Conservation (phyloP, 192 early-diverging fungal species). For the Umbelopsis vinacea region DNA sequence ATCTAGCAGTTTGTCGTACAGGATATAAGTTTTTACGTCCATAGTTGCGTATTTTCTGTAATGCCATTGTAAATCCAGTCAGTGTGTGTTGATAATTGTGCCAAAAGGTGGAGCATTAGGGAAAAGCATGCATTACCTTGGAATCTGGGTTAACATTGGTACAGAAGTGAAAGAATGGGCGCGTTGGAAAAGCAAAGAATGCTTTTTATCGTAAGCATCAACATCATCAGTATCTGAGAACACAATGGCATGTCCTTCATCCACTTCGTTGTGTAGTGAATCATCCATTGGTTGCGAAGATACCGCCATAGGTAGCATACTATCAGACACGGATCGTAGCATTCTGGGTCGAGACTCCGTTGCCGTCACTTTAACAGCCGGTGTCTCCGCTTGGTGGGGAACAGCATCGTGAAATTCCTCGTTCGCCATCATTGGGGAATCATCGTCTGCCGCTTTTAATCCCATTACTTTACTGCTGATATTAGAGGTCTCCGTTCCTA, state of each 20-base stretch:
- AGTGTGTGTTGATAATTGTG: no score
- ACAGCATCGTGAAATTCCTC: not conserved
- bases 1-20: slow-evolving; percentile 40
- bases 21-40: slow-evolving; percentile 41
- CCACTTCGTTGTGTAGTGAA: not conserved
- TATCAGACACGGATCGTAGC: slow-evolving; percentile 1
- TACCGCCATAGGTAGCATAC: not conserved
- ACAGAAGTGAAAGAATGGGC: slow-evolving; percentile 12
- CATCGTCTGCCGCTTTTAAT: not conserved
- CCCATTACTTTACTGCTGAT: not conserved
- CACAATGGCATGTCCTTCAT: not conserved
- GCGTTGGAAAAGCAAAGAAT: not conserved
- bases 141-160: not conserved
- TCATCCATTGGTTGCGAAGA: not conserved
- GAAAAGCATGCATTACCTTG: not conserved
- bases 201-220: not conserved
- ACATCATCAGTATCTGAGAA: slow-evolving; percentile 10
- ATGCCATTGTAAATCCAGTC: not conserved
- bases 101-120: not conserved
- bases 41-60: slow-evolving; percentile 24
- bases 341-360: not conserved
- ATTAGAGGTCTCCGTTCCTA: not conserved
- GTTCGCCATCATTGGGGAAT: not conserved
- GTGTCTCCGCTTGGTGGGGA: not conserved
- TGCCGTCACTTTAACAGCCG: not conserved